Conservation (phyloP, 2,329 filamentous ascomycete genomes). For the Aureobasidium subglaciale region DNA sequence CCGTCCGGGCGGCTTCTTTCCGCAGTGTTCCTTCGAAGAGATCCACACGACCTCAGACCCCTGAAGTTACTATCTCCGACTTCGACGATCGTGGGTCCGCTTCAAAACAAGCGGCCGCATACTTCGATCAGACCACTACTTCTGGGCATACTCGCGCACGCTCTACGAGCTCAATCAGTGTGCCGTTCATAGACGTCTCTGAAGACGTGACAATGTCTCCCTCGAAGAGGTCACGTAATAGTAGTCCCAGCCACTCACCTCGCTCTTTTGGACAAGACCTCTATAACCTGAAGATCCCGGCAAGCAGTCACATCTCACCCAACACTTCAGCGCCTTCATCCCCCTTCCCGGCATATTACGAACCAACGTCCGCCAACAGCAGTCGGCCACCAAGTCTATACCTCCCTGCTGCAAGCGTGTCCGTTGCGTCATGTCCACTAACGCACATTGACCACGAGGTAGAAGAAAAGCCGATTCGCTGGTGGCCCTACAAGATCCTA, state of each 20-base stretch:
- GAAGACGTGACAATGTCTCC: background rate
- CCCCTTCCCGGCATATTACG: conserved; percentile 63
- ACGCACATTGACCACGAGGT: conserved; percentile 35
- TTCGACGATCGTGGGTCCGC: background rate
- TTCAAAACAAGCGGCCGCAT: background rate
- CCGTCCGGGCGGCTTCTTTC: conserved; percentile 12
- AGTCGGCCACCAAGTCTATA: conserved; percentile 50
- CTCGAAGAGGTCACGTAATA: background rate
- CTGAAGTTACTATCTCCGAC: conserved; percentile 10
- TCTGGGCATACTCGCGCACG: background rate
- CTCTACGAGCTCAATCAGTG: background rate
- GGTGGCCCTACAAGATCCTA: conserved; percentile 75
- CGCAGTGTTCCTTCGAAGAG: conserved; percentile 2
- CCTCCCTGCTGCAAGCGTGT: conserved; percentile 46
- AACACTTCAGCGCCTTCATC: conserved; percentile 40
- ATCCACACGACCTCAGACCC: background rate
- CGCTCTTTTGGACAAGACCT: conserved; percentile 27
- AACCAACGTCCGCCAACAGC: conserved; percentile 35
- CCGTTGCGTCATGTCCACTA: conserved; percentile 35
- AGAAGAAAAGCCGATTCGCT: conserved; percentile 44
- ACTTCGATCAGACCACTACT: background rate
- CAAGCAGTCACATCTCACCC: conserved; percentile 19
- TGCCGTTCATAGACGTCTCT: background rate
- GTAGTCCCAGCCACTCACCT: conserved; percentile 21
- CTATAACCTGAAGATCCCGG: conserved; percentile 37